These are phyloP conservation scores for Escovopsis sp. DNA, from an alignment of 2,329 filamentous ascomycete genomes.

Conservation along the genomic window DNA sequence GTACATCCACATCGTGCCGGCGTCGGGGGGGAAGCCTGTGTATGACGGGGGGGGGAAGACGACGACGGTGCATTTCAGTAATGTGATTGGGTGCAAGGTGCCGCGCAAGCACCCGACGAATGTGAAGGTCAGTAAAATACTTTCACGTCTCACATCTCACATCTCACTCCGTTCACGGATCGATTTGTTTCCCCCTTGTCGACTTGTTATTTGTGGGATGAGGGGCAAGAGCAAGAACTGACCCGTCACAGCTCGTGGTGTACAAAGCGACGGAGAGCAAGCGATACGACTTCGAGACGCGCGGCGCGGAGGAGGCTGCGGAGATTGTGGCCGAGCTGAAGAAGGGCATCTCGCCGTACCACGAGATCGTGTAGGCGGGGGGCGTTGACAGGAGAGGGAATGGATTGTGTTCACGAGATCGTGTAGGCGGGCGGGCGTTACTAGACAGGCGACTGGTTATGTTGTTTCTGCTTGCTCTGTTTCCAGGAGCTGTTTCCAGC, in stretches of 20 bases:
- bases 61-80: constrained; percentile 69
- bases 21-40: constrained; percentile 47
- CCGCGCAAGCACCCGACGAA: constrained; percentile 65
- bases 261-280: constrained; percentile 65
- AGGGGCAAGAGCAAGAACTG: too few relatives aligned
- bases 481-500: too few relatives aligned
- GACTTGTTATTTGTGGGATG: background rate
- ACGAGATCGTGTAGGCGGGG: constrained; percentile 22
- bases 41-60: constrained; percentile 52
- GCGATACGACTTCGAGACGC: constrained; percentile 74
- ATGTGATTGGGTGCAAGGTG: constrained; percentile 70
- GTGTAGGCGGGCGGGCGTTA: too few relatives aligned
- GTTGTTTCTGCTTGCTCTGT: too few relatives aligned
- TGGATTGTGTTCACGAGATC: too few relatives aligned
- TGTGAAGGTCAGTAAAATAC: constrained; percentile 46
- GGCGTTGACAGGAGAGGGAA: background rate
- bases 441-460: too few relatives aligned
- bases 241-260: constrained; percentile 40
- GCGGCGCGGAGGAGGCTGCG: constrained; percentile 52
- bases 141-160: too few relatives aligned
- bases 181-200: too few relatives aligned
- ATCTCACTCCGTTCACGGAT: too few relatives aligned
- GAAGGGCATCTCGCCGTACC: constrained; percentile 55
- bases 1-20: constrained; percentile 73
- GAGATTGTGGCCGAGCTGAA: constrained; percentile 69